phyloP scores from a whole-genome alignment of 129 eudicot genomes.

The Escallonia rubra region DNA sequence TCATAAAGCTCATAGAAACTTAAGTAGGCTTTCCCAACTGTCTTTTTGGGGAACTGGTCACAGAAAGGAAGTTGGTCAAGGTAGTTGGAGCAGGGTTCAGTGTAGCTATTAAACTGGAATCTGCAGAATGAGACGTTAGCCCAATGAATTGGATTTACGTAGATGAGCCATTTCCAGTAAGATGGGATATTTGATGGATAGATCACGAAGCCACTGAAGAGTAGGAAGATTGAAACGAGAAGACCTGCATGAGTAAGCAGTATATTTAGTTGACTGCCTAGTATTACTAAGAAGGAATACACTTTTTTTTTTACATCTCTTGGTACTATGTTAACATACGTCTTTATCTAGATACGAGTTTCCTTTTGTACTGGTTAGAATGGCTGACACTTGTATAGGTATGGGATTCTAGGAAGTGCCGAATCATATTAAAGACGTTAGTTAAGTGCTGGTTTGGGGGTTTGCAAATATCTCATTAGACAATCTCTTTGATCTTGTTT shows the following conservation, averaged over 20 bases:
- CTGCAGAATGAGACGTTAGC: constrained; percentile 18
- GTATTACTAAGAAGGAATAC: neutral
- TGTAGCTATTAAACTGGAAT: constrained; percentile 8
- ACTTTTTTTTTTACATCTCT: neutral
- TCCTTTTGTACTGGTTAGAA: no score
- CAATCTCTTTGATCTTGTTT: no score
- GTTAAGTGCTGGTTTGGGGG: no score
- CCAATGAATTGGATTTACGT: constrained; percentile 17
- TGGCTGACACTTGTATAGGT: no score
- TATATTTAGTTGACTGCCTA: neutral
- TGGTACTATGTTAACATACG: neutral
- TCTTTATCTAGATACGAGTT: neutral
- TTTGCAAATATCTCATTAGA: no score
- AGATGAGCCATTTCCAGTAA: constrained; percentile 17
- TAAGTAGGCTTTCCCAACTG: constrained; percentile 20
- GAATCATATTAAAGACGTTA: no score
- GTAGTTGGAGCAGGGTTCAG: constrained; percentile 18
- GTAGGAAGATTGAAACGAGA: constrained; percentile 16
- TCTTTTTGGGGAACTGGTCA: constrained; percentile 7
- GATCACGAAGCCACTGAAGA: constrained; percentile 20
- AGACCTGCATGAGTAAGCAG: constrained; percentile 10
- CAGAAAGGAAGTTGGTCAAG: constrained; percentile 13
- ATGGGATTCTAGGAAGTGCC: neutral
- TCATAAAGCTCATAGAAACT: constrained; percentile 14
- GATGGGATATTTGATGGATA: constrained; percentile 18